A percentile compares a stretch with the other conserved stretches of the same genome.
These are phyloP conservation scores for Dactylonectria macrodidyma DNA, from an alignment of 2,329 filamentous ascomycete genomes.

Conservation along the genomic window DNA sequence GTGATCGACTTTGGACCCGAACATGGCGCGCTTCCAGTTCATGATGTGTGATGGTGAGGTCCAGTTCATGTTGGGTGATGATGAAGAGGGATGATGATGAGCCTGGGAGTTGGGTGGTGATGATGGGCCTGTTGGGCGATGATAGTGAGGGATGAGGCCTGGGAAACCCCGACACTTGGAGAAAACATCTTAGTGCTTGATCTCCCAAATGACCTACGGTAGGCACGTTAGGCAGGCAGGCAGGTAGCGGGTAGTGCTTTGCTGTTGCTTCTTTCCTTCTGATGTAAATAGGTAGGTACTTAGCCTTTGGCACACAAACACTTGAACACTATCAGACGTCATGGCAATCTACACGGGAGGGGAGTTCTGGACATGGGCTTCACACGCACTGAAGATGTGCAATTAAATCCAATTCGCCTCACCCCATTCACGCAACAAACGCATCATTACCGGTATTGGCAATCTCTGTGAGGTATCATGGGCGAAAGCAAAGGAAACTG, in stretches of 20 bases:
- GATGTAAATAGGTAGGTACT: too few relatives aligned
- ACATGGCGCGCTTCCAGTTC: neutral
- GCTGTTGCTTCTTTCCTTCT: neutral
- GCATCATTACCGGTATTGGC: slow-evolving; percentile 64
- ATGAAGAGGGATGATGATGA: too few relatives aligned
- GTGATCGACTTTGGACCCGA: slow-evolving; percentile 41
- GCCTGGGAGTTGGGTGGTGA: too few relatives aligned
- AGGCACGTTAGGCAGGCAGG: too few relatives aligned
- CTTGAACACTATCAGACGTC: neutral
- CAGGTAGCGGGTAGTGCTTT: neutral
- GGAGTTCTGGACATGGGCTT: too few relatives aligned
- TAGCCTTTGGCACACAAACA: neutral
- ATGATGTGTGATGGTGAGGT: neutral
- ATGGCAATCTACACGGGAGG: too few relatives aligned
- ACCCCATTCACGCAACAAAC: slow-evolving; percentile 33
- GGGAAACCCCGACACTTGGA: too few relatives aligned
- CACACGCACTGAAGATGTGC: too few relatives aligned
- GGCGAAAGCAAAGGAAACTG: too few relatives aligned
- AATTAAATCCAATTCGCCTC: neutral
- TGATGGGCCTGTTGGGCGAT: too few relatives aligned
- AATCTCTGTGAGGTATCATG: slow-evolving; percentile 55
- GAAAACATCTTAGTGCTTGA: neutral
- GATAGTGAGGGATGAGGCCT: too few relatives aligned
- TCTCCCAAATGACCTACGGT: too few relatives aligned
- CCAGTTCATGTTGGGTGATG: neutral